Evolutionary conservation across 2,329 filamentous ascomycete genomes (phyloP).

Genomic region (Plectosphaerella cucumerina): DNA sequence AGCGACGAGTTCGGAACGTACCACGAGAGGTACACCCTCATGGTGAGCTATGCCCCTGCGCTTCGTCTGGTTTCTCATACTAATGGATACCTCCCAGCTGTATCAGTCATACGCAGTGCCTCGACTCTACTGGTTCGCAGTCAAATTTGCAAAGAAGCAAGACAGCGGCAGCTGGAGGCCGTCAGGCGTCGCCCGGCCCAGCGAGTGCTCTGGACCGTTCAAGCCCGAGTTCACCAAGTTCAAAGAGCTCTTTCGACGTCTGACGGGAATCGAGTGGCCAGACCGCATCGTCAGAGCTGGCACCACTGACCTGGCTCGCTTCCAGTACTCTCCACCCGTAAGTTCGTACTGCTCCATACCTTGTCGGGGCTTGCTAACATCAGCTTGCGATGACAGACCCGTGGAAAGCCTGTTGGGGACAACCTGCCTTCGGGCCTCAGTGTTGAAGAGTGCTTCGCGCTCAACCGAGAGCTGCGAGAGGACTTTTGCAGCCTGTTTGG

Average conservation of each 20-base stretch:
- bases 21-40: slow-evolving; percentile 41
- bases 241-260: slow-evolving; percentile 50
- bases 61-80: not conserved
- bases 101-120: slow-evolving; percentile 61
- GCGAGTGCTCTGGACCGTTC: slow-evolving; percentile 33
- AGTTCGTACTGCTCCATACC: slow-evolving; percentile 13
- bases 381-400: slow-evolving; percentile 1
- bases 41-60: slow-evolving; percentile 38
- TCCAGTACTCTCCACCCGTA: slow-evolving; percentile 45
- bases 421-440: not conserved
- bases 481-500: slow-evolving; percentile 8
- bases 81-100: slow-evolving; percentile 41
- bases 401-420: slow-evolving; percentile 9
- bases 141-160: slow-evolving; percentile 42
- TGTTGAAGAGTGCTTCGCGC: slow-evolving; percentile 3
- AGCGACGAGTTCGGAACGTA: slow-evolving; percentile 6
- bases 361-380: too few relatives aligned
- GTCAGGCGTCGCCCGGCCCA: slow-evolving; percentile 27
- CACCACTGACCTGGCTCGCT: slow-evolving; percentile 25
- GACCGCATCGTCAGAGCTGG: slow-evolving; percentile 37
- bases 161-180: slow-evolving; percentile 13
- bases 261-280: slow-evolving; percentile 58
- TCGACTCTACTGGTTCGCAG: slow-evolving; percentile 56
- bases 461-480: slow-evolving; percentile 4
- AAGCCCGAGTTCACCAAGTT: slow-evolving; percentile 45